Evolutionary conservation across 768 basidiomycete species (phyloP), one percentile per base, ranked within the genome.

Genomic region (Podaxis sp.): DNA sequence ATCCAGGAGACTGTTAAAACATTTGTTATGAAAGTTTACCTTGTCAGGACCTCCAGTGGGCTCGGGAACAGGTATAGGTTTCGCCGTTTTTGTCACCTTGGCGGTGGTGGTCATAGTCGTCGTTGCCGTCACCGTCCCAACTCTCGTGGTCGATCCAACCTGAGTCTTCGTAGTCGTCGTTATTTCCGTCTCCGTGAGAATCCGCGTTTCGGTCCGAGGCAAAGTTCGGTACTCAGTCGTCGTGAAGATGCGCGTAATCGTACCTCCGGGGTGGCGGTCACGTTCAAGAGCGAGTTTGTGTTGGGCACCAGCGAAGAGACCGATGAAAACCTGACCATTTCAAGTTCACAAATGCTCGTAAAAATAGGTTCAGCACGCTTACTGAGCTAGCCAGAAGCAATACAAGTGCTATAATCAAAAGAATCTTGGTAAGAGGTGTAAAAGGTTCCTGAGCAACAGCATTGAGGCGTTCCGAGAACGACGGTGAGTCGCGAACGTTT

Each of bases 231-330:
- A 62, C 44, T 56, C 64, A 26, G 66, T 67, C 15, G 62, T 64
- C 10, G 59, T 65, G 13, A 60, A 28, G 17, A 44, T 53, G 11
- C 26, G 59, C 6, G 59, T 53, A 28, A 26, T 30, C 15, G 61
- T 56, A 10, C 5, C 68, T 13, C 70, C 68, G 62, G 71, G 75
- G 30, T 75, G 78, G 12, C 80, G 54, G 24, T 40, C 75, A 50
- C 77, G 78, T 60, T 80, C 79, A n/a, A 80, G 69, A 64, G 84
- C 84, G 57, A 95, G 81, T 64, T 86, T 88, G 70, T 91, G 89
- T 72, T 93, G 87, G 1, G 89, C 88, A 10, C 97, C 97, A 36
- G 94, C 90, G 73, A 95, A 98, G 4, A 99, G 80, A 10, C 96
- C 96, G 64, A 96, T 88, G 74, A 96, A 96, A n/a, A 93, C 82